Conservation (phyloP, 2,329 filamentous ascomycete species). For the Fonsecaea nubica region DNA sequence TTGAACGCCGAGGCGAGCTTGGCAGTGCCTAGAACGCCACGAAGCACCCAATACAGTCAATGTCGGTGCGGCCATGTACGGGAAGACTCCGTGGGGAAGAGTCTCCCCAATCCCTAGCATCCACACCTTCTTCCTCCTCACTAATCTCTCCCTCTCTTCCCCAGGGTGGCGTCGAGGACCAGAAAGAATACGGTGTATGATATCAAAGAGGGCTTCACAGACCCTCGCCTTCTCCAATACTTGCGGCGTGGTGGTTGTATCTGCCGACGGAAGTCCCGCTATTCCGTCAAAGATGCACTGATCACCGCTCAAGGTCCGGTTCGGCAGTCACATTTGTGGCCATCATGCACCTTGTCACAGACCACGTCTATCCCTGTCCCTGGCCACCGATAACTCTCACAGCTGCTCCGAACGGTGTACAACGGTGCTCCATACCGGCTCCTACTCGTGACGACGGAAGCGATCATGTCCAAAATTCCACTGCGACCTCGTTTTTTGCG, state of each 20-base stretch:
- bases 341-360: background rate
- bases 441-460: background rate
- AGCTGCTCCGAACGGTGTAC: background rate
- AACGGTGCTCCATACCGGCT: background rate
- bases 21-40: background rate
- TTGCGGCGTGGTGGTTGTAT: background rate
- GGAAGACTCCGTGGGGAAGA: conserved; percentile 18
- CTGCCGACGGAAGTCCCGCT: conserved; percentile 6
- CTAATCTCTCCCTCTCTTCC: background rate
- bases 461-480: background rate
- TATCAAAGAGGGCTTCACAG: background rate
- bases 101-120: background rate
- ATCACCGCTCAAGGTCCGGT: conserved; percentile 21
- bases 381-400: background rate
- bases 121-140: background rate
- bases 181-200: conserved; percentile 16
- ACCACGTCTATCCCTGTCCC: conserved; percentile 7
- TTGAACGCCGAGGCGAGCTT: background rate
- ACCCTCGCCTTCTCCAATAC: background rate
- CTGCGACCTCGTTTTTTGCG: background rate
- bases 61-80: background rate
- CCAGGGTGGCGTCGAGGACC: background rate
- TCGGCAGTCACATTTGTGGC: conserved; percentile 17
- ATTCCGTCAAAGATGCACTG: conserved; percentile 9
- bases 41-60: background rate